phyloP scores from a whole-genome alignment of 2,329 filamentous ascomycete species.

The Dothistroma septosporum region DNA sequence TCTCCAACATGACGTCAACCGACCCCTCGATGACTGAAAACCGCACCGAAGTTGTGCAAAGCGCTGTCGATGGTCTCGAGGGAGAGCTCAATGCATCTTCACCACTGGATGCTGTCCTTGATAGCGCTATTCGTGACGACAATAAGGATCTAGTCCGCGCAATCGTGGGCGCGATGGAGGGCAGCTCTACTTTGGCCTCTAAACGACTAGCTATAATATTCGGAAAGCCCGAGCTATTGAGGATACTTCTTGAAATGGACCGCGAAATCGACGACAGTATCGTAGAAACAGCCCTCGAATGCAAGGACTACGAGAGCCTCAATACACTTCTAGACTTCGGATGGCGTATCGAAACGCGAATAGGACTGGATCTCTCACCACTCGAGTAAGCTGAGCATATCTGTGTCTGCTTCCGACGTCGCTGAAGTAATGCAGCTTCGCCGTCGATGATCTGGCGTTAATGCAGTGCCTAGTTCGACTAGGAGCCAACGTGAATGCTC shows the following conservation, averaged over 20 bases:
- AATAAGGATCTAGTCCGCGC: neutral
- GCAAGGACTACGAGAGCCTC: neutral
- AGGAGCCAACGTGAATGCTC: constrained; percentile 8
- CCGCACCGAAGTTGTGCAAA: neutral
- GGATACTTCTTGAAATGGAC: neutral
- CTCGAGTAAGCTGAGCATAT: neutral
- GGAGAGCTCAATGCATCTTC: neutral
- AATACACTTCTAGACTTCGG: neutral
- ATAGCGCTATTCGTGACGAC: neutral
- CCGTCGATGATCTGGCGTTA: neutral
- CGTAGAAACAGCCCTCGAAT: neutral
- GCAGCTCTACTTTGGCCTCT: neutral
- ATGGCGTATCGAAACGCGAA: neutral
- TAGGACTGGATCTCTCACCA: neutral
- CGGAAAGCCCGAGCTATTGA: neutral
- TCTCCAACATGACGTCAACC: neutral
- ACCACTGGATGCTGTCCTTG: neutral
- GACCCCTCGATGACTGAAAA: neutral
- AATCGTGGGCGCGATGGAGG: neutral
- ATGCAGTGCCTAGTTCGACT: neutral
- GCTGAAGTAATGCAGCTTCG: neutral
- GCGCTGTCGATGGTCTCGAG: neutral
- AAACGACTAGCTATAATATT: neutral
- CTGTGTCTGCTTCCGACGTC: neutral
- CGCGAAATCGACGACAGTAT: neutral